phyloP scores from a whole-genome alignment of 2,329 filamentous ascomycete species.

The Rachicladosporium sp. region DNA sequence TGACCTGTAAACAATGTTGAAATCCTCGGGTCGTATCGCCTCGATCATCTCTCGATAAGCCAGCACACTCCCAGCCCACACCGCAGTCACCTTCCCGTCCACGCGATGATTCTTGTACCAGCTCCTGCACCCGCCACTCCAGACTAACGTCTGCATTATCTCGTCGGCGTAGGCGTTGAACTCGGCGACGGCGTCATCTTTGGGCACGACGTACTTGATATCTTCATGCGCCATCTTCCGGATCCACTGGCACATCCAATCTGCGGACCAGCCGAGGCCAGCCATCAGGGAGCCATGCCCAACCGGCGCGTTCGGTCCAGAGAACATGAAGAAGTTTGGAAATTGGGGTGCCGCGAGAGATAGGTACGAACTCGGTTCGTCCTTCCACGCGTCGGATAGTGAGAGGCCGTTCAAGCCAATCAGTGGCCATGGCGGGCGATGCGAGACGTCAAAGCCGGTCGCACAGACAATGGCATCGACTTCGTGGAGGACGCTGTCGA shows the following conservation, averaged over 20 bases:
- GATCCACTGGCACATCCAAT: constrained; percentile 20
- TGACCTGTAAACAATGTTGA: constrained; percentile 33
- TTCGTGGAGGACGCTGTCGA: constrained; percentile 10
- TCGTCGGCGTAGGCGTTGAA: constrained; percentile 20
- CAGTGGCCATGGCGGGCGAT: constrained; percentile 24
- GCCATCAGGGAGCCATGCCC: constrained; percentile 18
- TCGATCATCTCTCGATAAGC: constrained; percentile 20
- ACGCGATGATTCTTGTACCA: constrained; percentile 20
- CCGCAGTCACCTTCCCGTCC: constrained; percentile 19
- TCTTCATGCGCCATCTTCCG: constrained; percentile 19
- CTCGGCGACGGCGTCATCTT: constrained; percentile 17
- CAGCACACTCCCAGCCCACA: constrained; percentile 17
- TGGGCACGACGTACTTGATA: constrained; percentile 16
- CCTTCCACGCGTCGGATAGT: constrained; percentile 16
- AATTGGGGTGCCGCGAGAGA: constrained; percentile 17
- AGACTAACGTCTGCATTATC: constrained; percentile 17
- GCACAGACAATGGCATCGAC: constrained; percentile 32
- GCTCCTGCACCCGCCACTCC: constrained; percentile 9
- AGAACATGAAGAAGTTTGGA: constrained; percentile 23
- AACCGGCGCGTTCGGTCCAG: constrained; percentile 13
- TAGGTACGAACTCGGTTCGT: constrained; percentile 18
- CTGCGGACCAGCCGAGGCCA: constrained; percentile 14
- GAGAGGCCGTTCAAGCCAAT: constrained; percentile 24
- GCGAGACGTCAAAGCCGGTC: constrained; percentile 30
- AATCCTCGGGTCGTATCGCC: constrained; percentile 36